Evolutionary conservation across 2,329 filamentous ascomycete species (phyloP), one percentile per base, ranked within the genome.

Genomic region (Leptographium procerum): DNA sequence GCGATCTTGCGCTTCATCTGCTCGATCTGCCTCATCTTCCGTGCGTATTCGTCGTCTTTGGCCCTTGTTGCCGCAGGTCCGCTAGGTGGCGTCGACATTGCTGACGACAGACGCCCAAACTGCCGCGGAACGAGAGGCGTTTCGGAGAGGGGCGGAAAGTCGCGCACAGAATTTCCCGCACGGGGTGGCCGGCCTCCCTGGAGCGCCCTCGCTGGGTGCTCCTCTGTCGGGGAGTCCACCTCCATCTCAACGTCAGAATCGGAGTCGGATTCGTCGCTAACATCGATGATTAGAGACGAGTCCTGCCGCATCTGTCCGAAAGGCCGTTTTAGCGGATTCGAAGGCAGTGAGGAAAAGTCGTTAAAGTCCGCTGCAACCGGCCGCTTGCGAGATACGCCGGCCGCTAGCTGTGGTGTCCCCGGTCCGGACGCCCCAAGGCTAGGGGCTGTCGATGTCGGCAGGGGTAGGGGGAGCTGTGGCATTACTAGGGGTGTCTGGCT

Each of bases 271-370:
- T 77, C 81, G 31, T 95, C 91, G 67, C 89, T 95, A 45, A 95
- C 86, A 63, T 95, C 83, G 64, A 96, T 95, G 45, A 96, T 81
- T 56, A 95, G 80, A 3, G 80, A 80, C 55, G 84, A 77, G 28
- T 85, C 77, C 56, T 79, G 74, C 28, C 77, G 75, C 52, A 75
- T 76, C 51, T 85, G 81, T 14, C 80, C 81, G 65, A 86, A 85
- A 4, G 83, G 80, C 54, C 85, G 82, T 64, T 88, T 88, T 19
- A 70, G 65, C 14, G 61, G 57, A 19, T 60, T 57, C 5, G 72
- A 66, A 0, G 67, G 65, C 16, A 72, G 67, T 0, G 36, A 9
- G 16, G 75, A 71, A 24, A 76, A 74, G n/a, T 82, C 80, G 61
- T 88, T 83, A 62, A 88, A 85, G 66, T 91, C 87, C 5, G 86